These are phyloP conservation scores for Isabelozyma pseudorhagii DNA, from an alignment of 805 yeast genomes.

Conservation along the genomic window DNA sequence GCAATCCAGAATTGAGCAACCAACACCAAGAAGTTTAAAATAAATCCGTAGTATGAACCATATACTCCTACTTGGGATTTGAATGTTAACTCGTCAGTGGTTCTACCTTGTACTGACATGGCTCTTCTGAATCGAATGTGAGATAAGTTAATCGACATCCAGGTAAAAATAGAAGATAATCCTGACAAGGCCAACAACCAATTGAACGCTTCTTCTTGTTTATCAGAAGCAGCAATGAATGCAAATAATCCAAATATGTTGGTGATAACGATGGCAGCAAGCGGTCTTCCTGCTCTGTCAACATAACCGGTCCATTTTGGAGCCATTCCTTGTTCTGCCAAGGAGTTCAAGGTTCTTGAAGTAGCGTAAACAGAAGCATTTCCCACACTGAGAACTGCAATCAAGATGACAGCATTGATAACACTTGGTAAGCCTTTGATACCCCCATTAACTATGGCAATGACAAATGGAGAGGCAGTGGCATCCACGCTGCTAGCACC, in stretches of 20 bases:
- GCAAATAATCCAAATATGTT: slow-evolving; percentile 58
- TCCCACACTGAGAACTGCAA: slow-evolving; percentile 69
- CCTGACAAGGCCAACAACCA: slow-evolving; percentile 70
- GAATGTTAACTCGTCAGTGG: slow-evolving; percentile 50
- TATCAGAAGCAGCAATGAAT: slow-evolving; percentile 55
- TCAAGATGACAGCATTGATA: slow-evolving; percentile 64
- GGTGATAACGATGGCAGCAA: slow-evolving; percentile 51
- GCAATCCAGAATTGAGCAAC: slow-evolving; percentile 68
- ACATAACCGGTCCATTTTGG: slow-evolving; percentile 58
- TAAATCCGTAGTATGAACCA: slow-evolving; percentile 52
- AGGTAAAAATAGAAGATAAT: slow-evolving; percentile 57
- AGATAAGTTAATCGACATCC: slow-evolving; percentile 58
- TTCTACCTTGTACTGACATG: slow-evolving; percentile 51
- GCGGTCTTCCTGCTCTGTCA: slow-evolving; percentile 67
- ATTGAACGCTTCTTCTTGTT: slow-evolving; percentile 54
- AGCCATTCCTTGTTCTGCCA: slow-evolving; percentile 62
- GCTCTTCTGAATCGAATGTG: slow-evolving; percentile 63
- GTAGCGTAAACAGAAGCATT: slow-evolving; percentile 70
- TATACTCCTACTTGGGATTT: slow-evolving; percentile 47
- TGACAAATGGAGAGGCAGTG: slow-evolving; percentile 74
- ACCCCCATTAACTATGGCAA: slow-evolving; percentile 64
- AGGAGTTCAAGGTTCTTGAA: slow-evolving; percentile 62
- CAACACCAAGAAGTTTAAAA: slow-evolving; percentile 48
- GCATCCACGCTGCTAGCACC: slow-evolving; percentile 51
- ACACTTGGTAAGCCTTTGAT: slow-evolving; percentile 62